phyloP scores from a whole-genome alignment of 192 early-diverging fungal genomes.

The Coemansia asiatica region DNA sequence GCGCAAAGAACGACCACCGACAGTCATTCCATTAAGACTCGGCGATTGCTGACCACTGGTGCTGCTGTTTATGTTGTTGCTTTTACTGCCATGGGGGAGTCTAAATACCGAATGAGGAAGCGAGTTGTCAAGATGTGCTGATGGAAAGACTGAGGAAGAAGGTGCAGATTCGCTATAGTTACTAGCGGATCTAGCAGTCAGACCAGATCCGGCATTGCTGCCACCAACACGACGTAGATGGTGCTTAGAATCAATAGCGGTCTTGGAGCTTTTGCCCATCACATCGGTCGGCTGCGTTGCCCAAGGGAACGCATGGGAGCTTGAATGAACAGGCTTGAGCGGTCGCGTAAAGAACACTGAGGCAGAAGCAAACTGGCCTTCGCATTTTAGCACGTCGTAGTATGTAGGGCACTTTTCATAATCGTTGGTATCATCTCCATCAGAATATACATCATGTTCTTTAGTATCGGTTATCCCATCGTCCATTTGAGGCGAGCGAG shows the following conservation, averaged over 20 bases:
- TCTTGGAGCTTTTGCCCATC: background rate
- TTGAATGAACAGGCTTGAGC: slow-evolving; percentile 29
- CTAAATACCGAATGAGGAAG: slow-evolving; percentile 45
- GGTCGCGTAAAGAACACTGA: slow-evolving; percentile 30
- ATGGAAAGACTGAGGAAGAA: slow-evolving; percentile 28
- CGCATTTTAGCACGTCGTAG: slow-evolving; percentile 51
- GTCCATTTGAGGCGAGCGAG: background rate
- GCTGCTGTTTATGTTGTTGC: background rate
- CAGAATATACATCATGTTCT: background rate
- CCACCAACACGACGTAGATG: slow-evolving; percentile 22
- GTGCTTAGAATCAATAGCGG: slow-evolving; percentile 16
- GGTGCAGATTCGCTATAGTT: background rate
- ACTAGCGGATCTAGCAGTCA: background rate
- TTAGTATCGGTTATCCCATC: background rate
- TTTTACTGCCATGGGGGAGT: slow-evolving; percentile 23
- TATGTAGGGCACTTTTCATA: slow-evolving; percentile 26
- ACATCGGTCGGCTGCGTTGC: slow-evolving; percentile 9
- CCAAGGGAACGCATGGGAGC: slow-evolving; percentile 26
- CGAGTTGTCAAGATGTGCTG: slow-evolving; percentile 10
- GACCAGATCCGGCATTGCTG: background rate
- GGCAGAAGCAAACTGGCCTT: slow-evolving; percentile 34
- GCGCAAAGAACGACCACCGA: slow-evolving; percentile 38
- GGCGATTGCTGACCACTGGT: slow-evolving; percentile 11
- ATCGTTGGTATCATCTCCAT: background rate
- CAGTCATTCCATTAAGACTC: slow-evolving; percentile 37